Conservation (phyloP, 768 basidiomycete genomes). For the Hortiboletus campestris region DNA sequence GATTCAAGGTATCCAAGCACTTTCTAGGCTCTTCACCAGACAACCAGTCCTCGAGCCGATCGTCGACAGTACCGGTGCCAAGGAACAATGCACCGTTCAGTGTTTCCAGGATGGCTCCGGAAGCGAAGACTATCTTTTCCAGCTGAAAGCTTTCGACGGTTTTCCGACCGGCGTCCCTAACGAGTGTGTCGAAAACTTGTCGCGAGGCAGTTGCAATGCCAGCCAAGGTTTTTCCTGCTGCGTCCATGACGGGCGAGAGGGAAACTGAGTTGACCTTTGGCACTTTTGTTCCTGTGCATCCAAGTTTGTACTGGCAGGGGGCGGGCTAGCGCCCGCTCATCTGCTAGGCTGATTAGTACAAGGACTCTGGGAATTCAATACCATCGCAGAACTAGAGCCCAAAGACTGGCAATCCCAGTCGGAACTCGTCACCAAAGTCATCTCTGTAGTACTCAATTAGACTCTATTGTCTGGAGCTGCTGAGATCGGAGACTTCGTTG, state of each 20-base stretch:
- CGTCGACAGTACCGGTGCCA: neutral
- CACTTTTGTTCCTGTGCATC: too few relatives aligned
- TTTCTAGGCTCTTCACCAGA: neutral
- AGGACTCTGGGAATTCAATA: too few relatives aligned
- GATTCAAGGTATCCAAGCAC: conserved; percentile 5
- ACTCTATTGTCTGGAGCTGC: too few relatives aligned
- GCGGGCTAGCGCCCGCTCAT: too few relatives aligned
- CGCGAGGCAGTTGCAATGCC: conserved; percentile 3
- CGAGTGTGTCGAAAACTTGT: neutral
- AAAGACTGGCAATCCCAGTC: too few relatives aligned
- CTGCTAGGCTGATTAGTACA: too few relatives aligned
- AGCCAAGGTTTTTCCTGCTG: neutral
- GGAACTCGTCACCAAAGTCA: too few relatives aligned
- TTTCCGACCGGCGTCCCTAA: neutral
- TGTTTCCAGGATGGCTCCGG: neutral
- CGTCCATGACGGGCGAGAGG: neutral
- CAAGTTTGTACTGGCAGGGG: too few relatives aligned
- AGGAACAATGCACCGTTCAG: neutral
- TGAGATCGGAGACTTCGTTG: too few relatives aligned
- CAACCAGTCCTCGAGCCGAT: conserved; percentile 8
- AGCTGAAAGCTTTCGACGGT: neutral
- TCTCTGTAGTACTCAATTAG: too few relatives aligned
- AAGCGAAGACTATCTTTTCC: neutral
- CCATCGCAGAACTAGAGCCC: too few relatives aligned
- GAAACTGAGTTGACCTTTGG: too few relatives aligned